These are phyloP conservation scores for Eucalyptus decipiens DNA, from an alignment of 345 rosid species.

Conservation along the genomic window DNA sequence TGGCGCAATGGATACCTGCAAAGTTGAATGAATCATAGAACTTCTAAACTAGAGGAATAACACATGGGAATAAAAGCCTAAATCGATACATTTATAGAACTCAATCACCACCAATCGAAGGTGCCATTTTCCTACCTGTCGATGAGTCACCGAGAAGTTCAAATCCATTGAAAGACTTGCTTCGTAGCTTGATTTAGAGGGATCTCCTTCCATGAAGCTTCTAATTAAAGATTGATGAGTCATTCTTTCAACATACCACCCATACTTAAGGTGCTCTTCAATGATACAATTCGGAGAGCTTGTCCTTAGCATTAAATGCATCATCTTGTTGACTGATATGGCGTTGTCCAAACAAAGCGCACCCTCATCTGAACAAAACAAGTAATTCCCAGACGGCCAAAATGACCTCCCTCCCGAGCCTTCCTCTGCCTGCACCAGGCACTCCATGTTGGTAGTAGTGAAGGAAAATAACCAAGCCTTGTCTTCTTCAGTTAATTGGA, in stretches of 20 bases:
- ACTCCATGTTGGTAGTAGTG: neutral
- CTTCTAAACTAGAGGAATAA: neutral
- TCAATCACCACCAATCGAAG: neutral
- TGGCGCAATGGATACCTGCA: neutral
- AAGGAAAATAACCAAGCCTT: neutral
- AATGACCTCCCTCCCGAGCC: slow-evolving; percentile 5
- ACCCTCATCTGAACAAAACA: slow-evolving; percentile 68
- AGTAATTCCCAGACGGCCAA: slow-evolving; percentile 69
- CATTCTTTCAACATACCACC: neutral
- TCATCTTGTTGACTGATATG: slow-evolving; percentile 28
- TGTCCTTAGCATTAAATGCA: slow-evolving; percentile 26
- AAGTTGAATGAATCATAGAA: neutral
- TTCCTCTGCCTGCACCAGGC: neutral
- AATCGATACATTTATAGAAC: too few relatives aligned
- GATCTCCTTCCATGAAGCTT: neutral
- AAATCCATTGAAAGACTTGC: neutral
- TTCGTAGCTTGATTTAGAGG: neutral
- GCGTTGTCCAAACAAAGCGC: slow-evolving; percentile 62
- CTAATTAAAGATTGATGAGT: neutral
- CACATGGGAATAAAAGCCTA: neutral
- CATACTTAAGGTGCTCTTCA: slow-evolving; percentile 39
- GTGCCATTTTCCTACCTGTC: neutral
- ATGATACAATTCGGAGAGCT: slow-evolving; percentile 16
- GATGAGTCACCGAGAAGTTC: neutral
- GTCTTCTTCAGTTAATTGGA: neutral